Evolutionary conservation across 1,284 basidiomycete genomes (phyloP).

Genomic region (Rhizopogon parksii): DNA sequence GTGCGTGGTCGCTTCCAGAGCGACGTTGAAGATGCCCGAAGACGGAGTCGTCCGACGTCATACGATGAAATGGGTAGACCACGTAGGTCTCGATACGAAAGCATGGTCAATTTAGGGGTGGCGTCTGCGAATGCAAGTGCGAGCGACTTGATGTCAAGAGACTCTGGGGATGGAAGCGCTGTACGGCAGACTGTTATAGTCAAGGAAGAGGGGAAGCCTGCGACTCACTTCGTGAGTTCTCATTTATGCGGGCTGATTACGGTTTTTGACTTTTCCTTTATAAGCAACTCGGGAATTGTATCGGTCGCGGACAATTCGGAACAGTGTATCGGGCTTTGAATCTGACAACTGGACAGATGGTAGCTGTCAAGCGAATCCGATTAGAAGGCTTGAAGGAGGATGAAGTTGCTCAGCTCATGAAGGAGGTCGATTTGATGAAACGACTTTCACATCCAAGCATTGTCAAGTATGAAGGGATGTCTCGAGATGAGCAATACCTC

Average conservation of each 20-base stretch:
- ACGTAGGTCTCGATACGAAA: constrained; percentile 56
- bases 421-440: constrained; percentile 87
- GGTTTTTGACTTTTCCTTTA: constrained; percentile 14
- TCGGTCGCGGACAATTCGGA: constrained; percentile 94
- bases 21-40: constrained; percentile 55
- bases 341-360: constrained; percentile 87
- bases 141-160: constrained; percentile 57
- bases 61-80: constrained; percentile 57
- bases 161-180: constrained; percentile 57
- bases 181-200: constrained; percentile 74
- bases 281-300: constrained; percentile 93
- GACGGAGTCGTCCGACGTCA: constrained; percentile 55
- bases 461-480: constrained; percentile 94
- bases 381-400: constrained; percentile 82
- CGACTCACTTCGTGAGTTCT: constrained; percentile 75
- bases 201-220: constrained; percentile 71
- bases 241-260: constrained; percentile 4
- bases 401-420: constrained; percentile 82
- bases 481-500: constrained; percentile 78
- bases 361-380: constrained; percentile 89
- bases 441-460: constrained; percentile 86
- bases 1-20: constrained; percentile 62
- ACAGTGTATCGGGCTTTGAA: constrained; percentile 92
- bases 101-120: constrained; percentile 57
- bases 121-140: constrained; percentile 47